Base-by-base conservation (phyloP, 1,139 yeast genomes). In the Yamadazyma sp. region DNA sequence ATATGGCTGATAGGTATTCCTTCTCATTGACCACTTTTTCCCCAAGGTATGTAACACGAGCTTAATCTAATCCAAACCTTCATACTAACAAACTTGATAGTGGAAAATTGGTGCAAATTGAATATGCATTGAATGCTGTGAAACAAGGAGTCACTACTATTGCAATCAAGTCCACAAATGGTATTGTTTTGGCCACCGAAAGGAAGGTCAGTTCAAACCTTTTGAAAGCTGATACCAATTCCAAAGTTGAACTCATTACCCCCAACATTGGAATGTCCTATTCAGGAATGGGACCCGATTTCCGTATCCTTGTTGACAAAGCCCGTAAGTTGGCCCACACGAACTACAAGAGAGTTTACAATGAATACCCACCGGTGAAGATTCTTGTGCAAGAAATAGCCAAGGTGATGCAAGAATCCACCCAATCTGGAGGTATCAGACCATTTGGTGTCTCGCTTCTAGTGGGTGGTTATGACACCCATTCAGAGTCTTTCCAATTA, bases 221-320 rank as follows among this genome's bases (percentile, higher is more conserved):
- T 48, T 76, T 89, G 46, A 82, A 87, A 52, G 69, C 78, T 23
- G 95, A 86, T 39, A 78, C 89, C 39, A 74, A 86, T 45, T 76
- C 83, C 39, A 94, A 94, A 59, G 83, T 94, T 29, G 85, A 88
- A 39, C 69, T 80, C 43, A 79, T 94, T 53, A 89, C 98, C 2
- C 98, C 98, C 29, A 89, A 92, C 57, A 87, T 92, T 49, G 98
- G 97, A 42, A 88, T 92, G 78, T 89, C 95, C 4, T 94, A 94
- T 66, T 79, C 96, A 13, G 99, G 99, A 21, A 90, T 94, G 97
- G 98, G 98, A 11, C 98, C 99, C 15, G 99, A 94, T 63, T 94
- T 86, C 70, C 76, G 99, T 50, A 96, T 94, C 15, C 76, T 94
- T 37, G 89, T 90, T 32, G 97, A 92, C 62, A 85, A 85, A 61